Evolutionary conservation across 2,329 filamentous ascomycete genomes (phyloP).

Genomic region (Aspergillus novoparasiticus): DNA sequence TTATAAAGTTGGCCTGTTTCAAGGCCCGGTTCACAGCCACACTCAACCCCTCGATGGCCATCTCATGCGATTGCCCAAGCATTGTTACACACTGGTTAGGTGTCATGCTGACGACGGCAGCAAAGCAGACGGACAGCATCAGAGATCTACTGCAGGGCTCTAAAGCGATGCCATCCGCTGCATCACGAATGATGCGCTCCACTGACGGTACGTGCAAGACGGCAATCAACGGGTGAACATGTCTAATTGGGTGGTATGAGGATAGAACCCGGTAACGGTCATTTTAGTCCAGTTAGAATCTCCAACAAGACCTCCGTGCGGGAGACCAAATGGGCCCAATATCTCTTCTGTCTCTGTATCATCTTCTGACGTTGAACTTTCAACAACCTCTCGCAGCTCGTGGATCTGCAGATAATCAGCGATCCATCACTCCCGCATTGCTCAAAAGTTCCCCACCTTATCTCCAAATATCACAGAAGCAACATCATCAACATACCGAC

Average conservation of each 20-base stretch:
- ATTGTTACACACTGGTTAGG: slow-evolving; percentile 12
- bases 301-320: background rate
- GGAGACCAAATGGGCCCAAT: background rate
- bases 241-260: slow-evolving; percentile 7
- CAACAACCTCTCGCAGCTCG: slow-evolving; percentile 15
- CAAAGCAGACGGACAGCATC: slow-evolving; percentile 19
- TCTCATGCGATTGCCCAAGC: slow-evolving; percentile 8
- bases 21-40: slow-evolving; percentile 15
- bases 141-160: slow-evolving; percentile 9
- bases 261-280: background rate
- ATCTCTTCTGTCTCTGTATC: background rate
- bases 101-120: slow-evolving; percentile 19
- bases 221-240: slow-evolving; percentile 23
- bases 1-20: slow-evolving; percentile 17
- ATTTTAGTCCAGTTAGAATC: background rate
- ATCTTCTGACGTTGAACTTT: background rate
- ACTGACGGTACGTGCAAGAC: slow-evolving; percentile 19
- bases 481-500: slow-evolving; percentile 21
- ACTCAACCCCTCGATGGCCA: slow-evolving; percentile 6
- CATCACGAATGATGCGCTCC: slow-evolving; percentile 7
- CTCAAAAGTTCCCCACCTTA: slow-evolving; percentile 11
- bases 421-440: background rate
- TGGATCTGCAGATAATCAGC: slow-evolving; percentile 1
- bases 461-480: slow-evolving; percentile 21
- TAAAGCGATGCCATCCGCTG: background rate